phyloP scores from a whole-genome alignment of 345 rosid genomes.

The Lumnitzera racemosa region DNA sequence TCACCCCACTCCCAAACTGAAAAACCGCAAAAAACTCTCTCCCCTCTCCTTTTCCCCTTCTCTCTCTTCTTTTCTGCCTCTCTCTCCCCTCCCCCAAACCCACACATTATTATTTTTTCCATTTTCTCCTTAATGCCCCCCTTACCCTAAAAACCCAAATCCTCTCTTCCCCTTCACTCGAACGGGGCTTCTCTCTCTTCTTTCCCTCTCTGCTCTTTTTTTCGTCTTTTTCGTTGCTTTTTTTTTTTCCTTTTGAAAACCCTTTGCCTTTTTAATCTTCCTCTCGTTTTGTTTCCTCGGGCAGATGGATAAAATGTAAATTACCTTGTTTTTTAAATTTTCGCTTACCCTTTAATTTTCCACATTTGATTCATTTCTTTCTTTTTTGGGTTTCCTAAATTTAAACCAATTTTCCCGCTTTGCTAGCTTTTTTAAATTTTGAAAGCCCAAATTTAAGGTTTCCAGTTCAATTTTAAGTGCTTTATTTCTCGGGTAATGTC shows the following conservation, averaged over 20 bases:
- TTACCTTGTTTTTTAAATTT: too few relatives aligned
- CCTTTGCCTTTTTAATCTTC: constrained; percentile 4
- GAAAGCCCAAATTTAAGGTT: too few relatives aligned
- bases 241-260: constrained; percentile 2
- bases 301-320: too few relatives aligned
- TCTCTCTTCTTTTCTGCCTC: constrained; percentile 2
- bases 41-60: not conserved
- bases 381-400: too few relatives aligned
- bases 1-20: not conserved
- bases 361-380: too few relatives aligned
- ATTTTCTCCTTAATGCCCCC: constrained; percentile 1
- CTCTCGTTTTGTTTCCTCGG: not conserved
- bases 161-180: not conserved
- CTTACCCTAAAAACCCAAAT: constrained; percentile 9
- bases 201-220: not conserved
- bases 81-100: constrained; percentile 3
- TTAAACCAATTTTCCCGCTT: too few relatives aligned
- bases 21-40: not conserved
- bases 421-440: too few relatives aligned
- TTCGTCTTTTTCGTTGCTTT: not conserved
- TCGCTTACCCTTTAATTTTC: too few relatives aligned
- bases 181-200: constrained; percentile 1
- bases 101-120: not conserved
- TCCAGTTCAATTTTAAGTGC: too few relatives aligned
- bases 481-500: too few relatives aligned